A percentile compares a stretch with the other conserved stretches of the same genome.
Conservation (phyloP, 331 rosid species). For the Malus hybrid region DNA sequence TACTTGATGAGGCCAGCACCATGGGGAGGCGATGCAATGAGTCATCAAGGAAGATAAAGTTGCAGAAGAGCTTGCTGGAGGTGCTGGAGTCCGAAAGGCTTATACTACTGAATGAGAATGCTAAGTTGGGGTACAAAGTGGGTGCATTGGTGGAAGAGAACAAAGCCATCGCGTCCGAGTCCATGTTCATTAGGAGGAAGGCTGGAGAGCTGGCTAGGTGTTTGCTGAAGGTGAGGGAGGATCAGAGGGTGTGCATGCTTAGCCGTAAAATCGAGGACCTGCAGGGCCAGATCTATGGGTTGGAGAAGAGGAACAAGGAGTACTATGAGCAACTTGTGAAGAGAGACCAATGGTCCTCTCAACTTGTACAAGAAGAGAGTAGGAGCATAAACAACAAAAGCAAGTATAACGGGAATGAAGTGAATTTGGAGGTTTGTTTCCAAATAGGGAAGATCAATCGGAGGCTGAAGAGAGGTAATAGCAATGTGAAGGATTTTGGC, state of each 20-base stretch:
- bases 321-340: conserved; percentile 56
- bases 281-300: conserved; percentile 69
- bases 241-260: conserved; percentile 66
- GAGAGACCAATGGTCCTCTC: conserved; percentile 13
- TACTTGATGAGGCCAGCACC: conserved; percentile 42
- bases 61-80: conserved; percentile 83
- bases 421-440: conserved; percentile 46
- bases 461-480: conserved; percentile 12
- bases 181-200: conserved; percentile 53
- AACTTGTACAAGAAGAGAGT: neutral
- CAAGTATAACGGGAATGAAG: conserved; percentile 22
- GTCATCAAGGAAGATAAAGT: conserved; percentile 61
- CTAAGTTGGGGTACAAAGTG: conserved; percentile 53
- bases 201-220: conserved; percentile 79
- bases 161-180: conserved; percentile 59
- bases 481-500: neutral
- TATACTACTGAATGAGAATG: conserved; percentile 76
- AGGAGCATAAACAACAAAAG: conserved; percentile 9
- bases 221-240: conserved; percentile 75
- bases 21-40: conserved; percentile 53
- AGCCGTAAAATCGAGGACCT: conserved; percentile 78
- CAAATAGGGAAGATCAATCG: conserved; percentile 38
- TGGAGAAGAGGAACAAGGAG: conserved; percentile 87
- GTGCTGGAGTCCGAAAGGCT: conserved; percentile 92
- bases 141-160: conserved; percentile 66